These are phyloP conservation scores for Ceratocystis cubensis DNA, from an alignment of 2,329 filamentous ascomycete species.

Conservation along the genomic window DNA sequence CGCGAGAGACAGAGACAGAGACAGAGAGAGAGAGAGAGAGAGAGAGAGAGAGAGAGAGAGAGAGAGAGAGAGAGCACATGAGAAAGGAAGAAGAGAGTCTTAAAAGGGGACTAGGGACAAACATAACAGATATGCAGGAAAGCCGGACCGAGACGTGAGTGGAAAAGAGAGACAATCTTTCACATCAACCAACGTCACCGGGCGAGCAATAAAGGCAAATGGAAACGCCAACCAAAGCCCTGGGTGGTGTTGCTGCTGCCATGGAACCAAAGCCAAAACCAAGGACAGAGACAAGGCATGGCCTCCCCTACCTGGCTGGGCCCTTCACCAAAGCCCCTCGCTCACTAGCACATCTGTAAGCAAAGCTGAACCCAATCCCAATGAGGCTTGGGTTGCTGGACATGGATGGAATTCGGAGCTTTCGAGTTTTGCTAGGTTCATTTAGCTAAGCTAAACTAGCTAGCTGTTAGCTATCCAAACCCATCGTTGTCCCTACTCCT, in stretches of 20 bases:
- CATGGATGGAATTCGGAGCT: conserved; percentile 3
- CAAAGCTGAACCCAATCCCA: conserved; percentile 6
- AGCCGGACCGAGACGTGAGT: no score
- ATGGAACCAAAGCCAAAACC: background rate
- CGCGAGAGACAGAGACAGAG: background rate
- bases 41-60: background rate
- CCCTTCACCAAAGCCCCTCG: background rate
- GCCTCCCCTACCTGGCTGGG: background rate
- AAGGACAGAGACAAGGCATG: background rate
- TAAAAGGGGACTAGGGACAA: background rate
- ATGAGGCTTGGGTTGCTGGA: background rate
- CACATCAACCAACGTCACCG: no score
- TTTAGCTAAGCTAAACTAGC: background rate
- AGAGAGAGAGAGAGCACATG: background rate
- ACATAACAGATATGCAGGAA: background rate
- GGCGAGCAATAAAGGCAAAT: no score
- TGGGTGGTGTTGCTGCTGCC: background rate
- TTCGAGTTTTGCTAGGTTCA: conserved; percentile 1
- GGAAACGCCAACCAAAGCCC: no score
- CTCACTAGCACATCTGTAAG: conserved; percentile 2
- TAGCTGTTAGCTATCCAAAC: background rate
- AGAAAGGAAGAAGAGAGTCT: background rate
- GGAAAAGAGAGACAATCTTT: no score
- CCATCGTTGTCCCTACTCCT: background rate
- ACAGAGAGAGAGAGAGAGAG: background rate